A percentile compares a stretch with the other conserved stretches of the same genome.
phyloP scores from a whole-genome alignment of 2,329 filamentous ascomycete species.

The Microcyclospora tardicrescens region DNA sequence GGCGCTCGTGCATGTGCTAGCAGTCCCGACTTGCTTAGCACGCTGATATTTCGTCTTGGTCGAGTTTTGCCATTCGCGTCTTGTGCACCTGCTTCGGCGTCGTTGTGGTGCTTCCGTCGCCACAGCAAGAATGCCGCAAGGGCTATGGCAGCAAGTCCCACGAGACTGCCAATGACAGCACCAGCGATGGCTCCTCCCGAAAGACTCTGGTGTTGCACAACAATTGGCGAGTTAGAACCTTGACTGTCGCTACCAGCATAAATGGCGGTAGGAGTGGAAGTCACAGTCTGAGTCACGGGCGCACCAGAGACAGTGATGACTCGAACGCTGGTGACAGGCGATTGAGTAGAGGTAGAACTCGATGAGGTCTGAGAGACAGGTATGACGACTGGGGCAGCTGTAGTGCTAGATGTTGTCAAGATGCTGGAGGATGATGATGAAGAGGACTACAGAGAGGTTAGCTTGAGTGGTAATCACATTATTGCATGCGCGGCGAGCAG shows the following conservation, averaged over 20 bases:
- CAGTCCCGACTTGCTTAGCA: conserved; percentile 36
- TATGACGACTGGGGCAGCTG: too few relatives aligned
- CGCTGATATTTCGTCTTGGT: conserved; percentile 31
- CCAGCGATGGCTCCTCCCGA: conserved; percentile 34
- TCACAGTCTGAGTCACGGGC: conserved; percentile 32
- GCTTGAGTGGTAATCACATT: neutral
- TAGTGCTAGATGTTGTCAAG: conserved; percentile 3
- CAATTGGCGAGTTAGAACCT: conserved; percentile 8
- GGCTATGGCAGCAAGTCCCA: conserved; percentile 25
- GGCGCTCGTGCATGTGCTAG: conserved; percentile 18
- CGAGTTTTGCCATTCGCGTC: conserved; percentile 7
- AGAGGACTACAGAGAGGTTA: neutral
- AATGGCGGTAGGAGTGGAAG: conserved; percentile 23
- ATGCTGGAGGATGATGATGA: conserved; percentile 4
- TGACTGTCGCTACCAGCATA: conserved; percentile 8
- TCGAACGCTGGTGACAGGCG: conserved; percentile 24
- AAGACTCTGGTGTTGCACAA: conserved; percentile 12
- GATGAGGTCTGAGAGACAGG: conserved; percentile 3
- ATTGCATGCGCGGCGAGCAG: neutral
- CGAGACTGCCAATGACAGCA: conserved; percentile 31
- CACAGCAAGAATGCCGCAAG: conserved; percentile 28
- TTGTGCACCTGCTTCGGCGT: conserved; percentile 6
- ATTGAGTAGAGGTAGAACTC: conserved; percentile 9
- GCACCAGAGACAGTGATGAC: conserved; percentile 32
- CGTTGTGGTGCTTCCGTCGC: conserved; percentile 21